phyloP scores from a whole-genome alignment of 345 rosid species.

The Isatis tinctoria region DNA sequence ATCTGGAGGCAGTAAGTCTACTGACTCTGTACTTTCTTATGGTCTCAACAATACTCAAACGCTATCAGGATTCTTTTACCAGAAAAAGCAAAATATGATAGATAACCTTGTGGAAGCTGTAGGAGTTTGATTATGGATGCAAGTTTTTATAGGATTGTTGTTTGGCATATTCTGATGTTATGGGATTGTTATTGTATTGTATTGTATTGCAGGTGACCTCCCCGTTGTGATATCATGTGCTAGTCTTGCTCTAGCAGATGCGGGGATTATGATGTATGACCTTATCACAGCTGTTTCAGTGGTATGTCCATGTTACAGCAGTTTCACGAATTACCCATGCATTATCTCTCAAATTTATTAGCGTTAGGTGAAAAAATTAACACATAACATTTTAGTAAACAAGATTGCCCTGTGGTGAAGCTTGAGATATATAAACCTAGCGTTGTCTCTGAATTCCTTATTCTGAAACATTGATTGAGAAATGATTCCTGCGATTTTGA shows the following conservation, averaged over 20 bases:
- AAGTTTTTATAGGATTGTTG: not conserved
- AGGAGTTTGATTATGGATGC: not conserved
- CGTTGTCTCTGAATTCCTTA: not conserved
- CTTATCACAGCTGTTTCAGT: conserved; percentile 88
- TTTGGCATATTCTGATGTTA: not conserved
- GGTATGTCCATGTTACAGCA: conserved; percentile 38
- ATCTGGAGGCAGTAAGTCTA: conserved; percentile 92
- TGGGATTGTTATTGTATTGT: conserved; percentile 4
- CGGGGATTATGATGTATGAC: conserved; percentile 95
- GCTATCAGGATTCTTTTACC: not conserved
- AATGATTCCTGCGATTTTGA: conserved; percentile 4
- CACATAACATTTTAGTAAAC: not conserved
- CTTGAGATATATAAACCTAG: not conserved
- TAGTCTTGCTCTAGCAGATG: conserved; percentile 96
- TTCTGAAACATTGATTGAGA: conserved; percentile 1
- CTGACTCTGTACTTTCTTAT: not conserved
- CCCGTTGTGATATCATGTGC: conserved; percentile 89
- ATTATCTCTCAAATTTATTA: not conserved
- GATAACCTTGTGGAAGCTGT: not conserved
- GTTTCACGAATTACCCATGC: not conserved
- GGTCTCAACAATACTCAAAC: not conserved
- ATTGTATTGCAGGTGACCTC: conserved; percentile 67
- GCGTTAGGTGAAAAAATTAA: not conserved
- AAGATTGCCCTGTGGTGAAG: not conserved
- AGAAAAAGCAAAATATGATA: not conserved